Percentiles rank a stretch among this genome's conserved stretches.
These are phyloP conservation scores for Phytopythium sindhum DNA, from an alignment of 352 stramenopile species.

Conservation along the genomic window DNA sequence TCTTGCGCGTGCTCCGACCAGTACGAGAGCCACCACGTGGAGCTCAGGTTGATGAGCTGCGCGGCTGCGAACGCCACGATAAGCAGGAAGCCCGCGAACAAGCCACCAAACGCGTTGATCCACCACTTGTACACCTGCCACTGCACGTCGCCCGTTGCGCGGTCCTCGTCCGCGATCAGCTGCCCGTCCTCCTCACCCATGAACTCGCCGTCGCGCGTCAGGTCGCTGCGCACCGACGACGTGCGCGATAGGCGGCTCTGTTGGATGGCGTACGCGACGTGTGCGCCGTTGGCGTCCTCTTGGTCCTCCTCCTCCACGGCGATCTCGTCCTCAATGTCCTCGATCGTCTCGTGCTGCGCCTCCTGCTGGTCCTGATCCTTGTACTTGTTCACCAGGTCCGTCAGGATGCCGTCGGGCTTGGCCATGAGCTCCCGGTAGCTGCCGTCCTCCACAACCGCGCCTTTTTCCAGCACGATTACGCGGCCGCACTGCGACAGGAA, in stretches of 20 bases:
- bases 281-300: conserved; percentile 25
- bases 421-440: conserved; percentile 75
- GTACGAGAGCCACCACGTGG: conserved; percentile 56
- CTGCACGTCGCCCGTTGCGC: conserved; percentile 50
- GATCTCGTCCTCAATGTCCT: conserved; percentile 30
- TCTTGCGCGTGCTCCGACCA: conserved; percentile 33
- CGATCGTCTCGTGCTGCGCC: conserved; percentile 26
- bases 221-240: conserved; percentile 51
- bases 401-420: conserved; percentile 57
- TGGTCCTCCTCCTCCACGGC: conserved; percentile 38
- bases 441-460: conserved; percentile 69
- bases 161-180: conserved; percentile 71
- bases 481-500: conserved; percentile 5
- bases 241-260: conserved; percentile 7
- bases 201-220: conserved; percentile 37
- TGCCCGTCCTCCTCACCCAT: conserved; percentile 25
- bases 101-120: conserved; percentile 62
- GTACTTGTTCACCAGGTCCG: conserved; percentile 56
- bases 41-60: conserved; percentile 56
- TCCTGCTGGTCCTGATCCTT: conserved; percentile 47
- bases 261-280: conserved; percentile 11
- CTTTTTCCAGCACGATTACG: conserved; percentile 22
- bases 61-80: conserved; percentile 42
- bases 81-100: conserved; percentile 37
- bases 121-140: conserved; percentile 68